Percentiles rank a stretch among this genome's conserved stretches.
phyloP scores from a whole-genome alignment of 2,329 filamentous ascomycete genomes.

The Colletotrichum aenigma region DNA sequence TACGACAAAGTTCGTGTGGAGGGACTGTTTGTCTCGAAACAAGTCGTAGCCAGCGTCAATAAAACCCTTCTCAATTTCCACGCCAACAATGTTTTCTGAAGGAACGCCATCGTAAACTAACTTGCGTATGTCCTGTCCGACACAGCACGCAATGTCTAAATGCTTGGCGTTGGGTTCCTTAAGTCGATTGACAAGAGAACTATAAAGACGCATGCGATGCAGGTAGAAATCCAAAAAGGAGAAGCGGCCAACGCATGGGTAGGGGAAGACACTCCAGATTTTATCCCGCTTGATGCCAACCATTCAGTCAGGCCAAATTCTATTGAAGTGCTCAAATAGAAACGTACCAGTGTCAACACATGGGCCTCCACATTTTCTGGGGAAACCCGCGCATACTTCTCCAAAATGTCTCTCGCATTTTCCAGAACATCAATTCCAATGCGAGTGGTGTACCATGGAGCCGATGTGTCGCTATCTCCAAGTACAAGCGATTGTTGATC shows the following conservation, averaged over 20 bases:
- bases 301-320: background rate
- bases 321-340: background rate
- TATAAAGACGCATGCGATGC: background rate
- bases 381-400: background rate
- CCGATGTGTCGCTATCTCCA: background rate
- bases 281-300: background rate
- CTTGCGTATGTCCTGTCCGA: background rate
- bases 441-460: background rate
- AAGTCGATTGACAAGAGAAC: background rate
- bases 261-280: background rate
- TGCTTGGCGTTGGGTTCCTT: background rate
- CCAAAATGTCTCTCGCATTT: background rate
- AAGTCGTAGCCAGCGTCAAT: background rate
- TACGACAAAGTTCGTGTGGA: background rate
- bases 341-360: background rate
- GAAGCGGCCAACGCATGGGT: background rate
- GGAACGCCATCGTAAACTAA: background rate
- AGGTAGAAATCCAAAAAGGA: background rate
- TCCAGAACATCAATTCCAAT: background rate
- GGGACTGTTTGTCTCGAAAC: background rate
- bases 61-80: background rate
- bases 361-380: background rate
- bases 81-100: background rate
- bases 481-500: background rate
- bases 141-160: background rate